phyloP scores from a whole-genome alignment of 305 asterid species.

The Fraxinus sp. region DNA sequence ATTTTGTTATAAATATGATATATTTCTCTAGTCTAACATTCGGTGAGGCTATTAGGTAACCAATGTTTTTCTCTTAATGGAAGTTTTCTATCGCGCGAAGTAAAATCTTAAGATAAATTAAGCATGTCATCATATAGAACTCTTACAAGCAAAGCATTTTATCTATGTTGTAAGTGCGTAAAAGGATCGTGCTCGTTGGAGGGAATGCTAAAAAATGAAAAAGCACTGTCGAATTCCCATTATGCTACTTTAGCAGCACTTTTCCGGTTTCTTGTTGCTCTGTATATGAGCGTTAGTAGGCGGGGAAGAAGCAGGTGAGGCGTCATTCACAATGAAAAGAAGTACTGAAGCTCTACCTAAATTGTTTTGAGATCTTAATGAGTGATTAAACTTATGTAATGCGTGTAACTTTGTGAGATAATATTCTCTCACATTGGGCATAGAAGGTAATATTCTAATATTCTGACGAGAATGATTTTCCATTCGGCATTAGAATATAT shows the following conservation, averaged over 20 bases:
- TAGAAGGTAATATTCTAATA: neutral
- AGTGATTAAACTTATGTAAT: neutral
- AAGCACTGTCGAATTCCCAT: neutral
- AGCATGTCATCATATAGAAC: neutral
- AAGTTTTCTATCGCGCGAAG: neutral
- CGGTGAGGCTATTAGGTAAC: neutral
- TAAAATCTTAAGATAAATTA: neutral
- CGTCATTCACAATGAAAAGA: neutral
- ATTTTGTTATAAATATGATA: neutral
- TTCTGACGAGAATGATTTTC: neutral
- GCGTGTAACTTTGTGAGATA: neutral
- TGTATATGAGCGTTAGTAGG: neutral
- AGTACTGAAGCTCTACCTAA: neutral
- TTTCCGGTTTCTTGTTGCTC: neutral
- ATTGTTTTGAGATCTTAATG: neutral
- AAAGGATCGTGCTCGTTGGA: neutral
- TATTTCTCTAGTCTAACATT: neutral
- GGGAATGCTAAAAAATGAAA: neutral
- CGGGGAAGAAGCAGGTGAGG: neutral
- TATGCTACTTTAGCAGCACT: neutral
- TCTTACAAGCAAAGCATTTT: neutral
- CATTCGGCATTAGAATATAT: neutral
- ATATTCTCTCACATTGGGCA: neutral
- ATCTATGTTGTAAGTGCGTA: neutral
- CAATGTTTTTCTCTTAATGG: neutral